Evolutionary conservation across 139 green algal genomes (phyloP), one percentile per base, ranked within the genome.

Genomic region (Tetradesmus lagerheimii): DNA sequence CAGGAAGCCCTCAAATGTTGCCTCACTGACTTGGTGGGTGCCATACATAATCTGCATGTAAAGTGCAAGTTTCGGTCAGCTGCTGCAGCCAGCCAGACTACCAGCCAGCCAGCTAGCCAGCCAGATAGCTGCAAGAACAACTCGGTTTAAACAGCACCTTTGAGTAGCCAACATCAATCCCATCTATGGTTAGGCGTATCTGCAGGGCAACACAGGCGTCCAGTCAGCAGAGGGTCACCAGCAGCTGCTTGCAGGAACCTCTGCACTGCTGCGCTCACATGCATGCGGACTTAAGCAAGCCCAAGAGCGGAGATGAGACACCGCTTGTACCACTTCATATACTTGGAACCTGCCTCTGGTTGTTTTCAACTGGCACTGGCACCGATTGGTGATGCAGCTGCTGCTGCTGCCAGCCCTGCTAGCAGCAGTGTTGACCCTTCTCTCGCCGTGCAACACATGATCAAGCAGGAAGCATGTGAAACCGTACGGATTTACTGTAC

Each of bases 1-100:
- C 29, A 86, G 80, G 45, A 75, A 86, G 80, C 80, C 80, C 20
- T 86, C 80, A 74, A 75, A 86, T 34, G 45, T 74, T 39, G 29
- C 45, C 16, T 71, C 80, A 86, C 39, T 41, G 12, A 41, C 39
- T 25, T 14, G 45, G 45, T 8, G 31, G 45, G 6, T n/a, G 45
- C 29, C 57, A n/a, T 71, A 71, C 57, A 71, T 71, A 8, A 71
- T 71, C 57, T 71, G 57, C 57, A n/a, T 71, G 20, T 2, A 31
- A 1, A 6, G 3, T 71, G 57, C 57, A 71, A 71, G 57, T 23
- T 9, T 8, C 4, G 20, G 57, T 71, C 57, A 71, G 57, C 31
- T 71, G 57, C 47, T 62, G 57, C 23, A 71, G 4, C 57, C 20
- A 71, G 45, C 45, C 45, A 57, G 11, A 9, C 45, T 9, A 57